These are phyloP conservation scores for Malus hybrid DNA, from an alignment of 331 rosid species.

Conservation along the genomic window DNA sequence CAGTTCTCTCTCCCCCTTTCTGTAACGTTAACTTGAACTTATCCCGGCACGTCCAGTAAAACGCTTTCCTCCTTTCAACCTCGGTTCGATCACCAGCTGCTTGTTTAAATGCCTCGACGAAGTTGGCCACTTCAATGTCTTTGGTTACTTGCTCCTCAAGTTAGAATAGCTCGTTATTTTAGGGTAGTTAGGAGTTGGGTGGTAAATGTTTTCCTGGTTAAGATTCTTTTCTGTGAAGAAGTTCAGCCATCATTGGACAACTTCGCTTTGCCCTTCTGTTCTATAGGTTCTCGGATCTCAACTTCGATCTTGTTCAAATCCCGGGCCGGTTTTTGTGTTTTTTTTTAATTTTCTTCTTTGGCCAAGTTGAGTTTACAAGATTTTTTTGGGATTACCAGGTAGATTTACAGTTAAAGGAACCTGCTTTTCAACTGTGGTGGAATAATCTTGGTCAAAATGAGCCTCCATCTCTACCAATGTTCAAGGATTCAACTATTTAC, in stretches of 20 bases:
- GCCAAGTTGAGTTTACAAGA: slow-evolving; percentile 5
- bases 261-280: not conserved
- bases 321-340: not conserved
- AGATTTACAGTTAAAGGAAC: not conserved
- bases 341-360: slow-evolving; percentile 12
- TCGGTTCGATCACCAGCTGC: not conserved
- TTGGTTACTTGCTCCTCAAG: not conserved
- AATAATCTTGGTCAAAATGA: slow-evolving; percentile 30
- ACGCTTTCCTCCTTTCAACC: not conserved
- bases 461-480: no score
- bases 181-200: not conserved
- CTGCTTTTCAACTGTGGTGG: not conserved
- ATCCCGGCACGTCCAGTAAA: not conserved
- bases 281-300: not conserved
- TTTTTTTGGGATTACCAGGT: not conserved
- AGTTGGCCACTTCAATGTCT: not conserved
- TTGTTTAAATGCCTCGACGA: not conserved
- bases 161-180: not conserved
- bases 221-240: slow-evolving; percentile 29
- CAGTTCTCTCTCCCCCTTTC: no score
- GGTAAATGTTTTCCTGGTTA: not conserved
- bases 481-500: no score
- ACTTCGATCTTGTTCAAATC: not conserved
- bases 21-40: not conserved
- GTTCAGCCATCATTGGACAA: slow-evolving; percentile 8